Conservation (phyloP, 495 filamentous ascomycete genomes). For the Aspergillus heteromorphus region DNA sequence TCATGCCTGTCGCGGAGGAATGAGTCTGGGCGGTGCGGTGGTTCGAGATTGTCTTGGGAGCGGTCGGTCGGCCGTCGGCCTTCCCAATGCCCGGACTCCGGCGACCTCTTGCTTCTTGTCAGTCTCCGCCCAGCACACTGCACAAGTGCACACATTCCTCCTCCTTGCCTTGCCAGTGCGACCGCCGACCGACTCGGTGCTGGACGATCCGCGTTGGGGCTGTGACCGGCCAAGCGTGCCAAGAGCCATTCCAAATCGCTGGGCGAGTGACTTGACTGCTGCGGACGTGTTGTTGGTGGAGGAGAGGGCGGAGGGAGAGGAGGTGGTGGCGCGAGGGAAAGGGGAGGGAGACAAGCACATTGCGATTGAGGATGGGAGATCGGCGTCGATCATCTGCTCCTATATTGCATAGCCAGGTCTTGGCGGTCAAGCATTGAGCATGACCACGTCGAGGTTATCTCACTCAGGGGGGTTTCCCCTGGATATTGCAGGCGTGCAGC, state of each 20-base stretch:
- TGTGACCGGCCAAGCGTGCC: conserved; percentile 1
- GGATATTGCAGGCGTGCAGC: not conserved
- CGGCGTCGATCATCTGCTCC: conserved; percentile 20
- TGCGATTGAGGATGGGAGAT: conserved; percentile 15
- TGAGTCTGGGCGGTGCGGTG: not conserved
- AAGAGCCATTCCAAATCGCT: not conserved
- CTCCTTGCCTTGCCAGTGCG: not conserved
- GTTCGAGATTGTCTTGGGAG: not conserved
- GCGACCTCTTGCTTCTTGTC: not conserved
- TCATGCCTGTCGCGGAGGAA: not conserved
- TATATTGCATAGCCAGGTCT: conserved; percentile 11
- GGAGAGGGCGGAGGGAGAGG: not conserved
- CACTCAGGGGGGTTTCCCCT: not conserved
- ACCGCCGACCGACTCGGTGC: not conserved
- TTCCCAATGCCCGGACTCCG: not conserved
- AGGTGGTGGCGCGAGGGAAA: not conserved
- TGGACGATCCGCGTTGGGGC: not conserved
- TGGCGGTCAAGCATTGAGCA: conserved; percentile 10
- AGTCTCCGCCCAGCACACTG: not conserved
- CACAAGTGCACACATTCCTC: conserved; percentile 1
- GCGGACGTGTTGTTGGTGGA: not conserved
- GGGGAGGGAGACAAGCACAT: not conserved
- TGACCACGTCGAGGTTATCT: not conserved
- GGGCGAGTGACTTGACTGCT: not conserved
- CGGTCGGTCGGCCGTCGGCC: not conserved